Evolutionary conservation across 2,329 filamentous ascomycete species (phyloP), one percentile per base, ranked within the genome.

Genomic region (Mycogone perniciosa): DNA sequence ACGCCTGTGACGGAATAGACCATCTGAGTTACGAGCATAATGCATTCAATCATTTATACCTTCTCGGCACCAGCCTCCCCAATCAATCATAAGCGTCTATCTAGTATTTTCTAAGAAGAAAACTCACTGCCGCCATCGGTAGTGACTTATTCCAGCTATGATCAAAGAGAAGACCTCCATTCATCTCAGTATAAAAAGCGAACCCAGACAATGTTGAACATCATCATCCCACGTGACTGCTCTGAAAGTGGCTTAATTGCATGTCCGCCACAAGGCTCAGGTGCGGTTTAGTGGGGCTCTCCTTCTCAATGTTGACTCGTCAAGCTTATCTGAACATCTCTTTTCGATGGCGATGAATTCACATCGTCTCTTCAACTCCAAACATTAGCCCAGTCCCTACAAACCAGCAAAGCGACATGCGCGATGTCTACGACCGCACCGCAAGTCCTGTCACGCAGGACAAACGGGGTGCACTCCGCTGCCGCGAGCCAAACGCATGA

Each of bases 351-450:
- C n/a, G 11, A 34, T 11, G 30, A 11, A 42, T 7, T 29, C 39
- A 38, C 35, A 20, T 20, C 20, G 20, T 20, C 20, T 20, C 20
- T 20, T 20, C 20, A 20, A 20, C 20, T 20, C 20, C 20, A 20
- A 20, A 20, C 20, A 20, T 20, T 20, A 20, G 20, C 20, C 20
- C 20, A 20, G 20, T 20, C 20, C 20, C 20, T 20, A 20, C 20
- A 3, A 20, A 20, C 20, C 20, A 20, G 20, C 20, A 20, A 20
- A 20, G 20, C 59, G 63, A 61, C 56, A 67, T 67, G 67, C 65
- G 59, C 62, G 58, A 70, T 70, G 67, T 67, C 67, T 56, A 56
- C 62, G 49, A 59, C 62, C 54, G 54, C 64, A 54, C 65, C 67
- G 35, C 64, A 70, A 60, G 60, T 67, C 57, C 59, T 68, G 57